These are phyloP conservation scores for Lasiodiplodia citricola DNA, from an alignment of 2,329 filamentous ascomycete species.

Conservation along the genomic window DNA sequence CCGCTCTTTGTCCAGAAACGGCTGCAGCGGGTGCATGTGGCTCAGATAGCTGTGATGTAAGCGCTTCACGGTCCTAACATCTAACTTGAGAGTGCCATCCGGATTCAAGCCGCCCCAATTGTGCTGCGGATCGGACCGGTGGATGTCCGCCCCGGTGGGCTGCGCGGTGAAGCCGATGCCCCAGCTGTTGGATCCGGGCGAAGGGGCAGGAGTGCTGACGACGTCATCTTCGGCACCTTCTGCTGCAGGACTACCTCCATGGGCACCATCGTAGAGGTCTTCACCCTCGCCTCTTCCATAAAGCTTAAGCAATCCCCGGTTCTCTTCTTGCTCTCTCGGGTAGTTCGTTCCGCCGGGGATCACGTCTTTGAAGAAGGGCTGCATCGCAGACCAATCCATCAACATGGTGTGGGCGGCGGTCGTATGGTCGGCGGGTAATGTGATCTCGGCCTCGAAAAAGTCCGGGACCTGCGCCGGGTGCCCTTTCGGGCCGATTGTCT, in stretches of 20 bases:
- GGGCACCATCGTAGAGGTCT: slow-evolving; percentile 59
- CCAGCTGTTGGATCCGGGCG: slow-evolving; percentile 54
- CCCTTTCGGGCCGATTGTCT: slow-evolving; percentile 10
- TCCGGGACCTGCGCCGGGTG: slow-evolving; percentile 40
- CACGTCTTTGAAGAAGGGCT: slow-evolving; percentile 62
- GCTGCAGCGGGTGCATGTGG: slow-evolving; percentile 68
- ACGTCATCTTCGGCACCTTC: slow-evolving; percentile 43
- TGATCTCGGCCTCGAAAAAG: slow-evolving; percentile 59
- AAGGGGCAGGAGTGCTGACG: slow-evolving; percentile 39
- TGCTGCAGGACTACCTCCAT: slow-evolving; percentile 46
- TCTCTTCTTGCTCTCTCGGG: slow-evolving; percentile 76
- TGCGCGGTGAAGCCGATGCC: slow-evolving; percentile 50
- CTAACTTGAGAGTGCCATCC: slow-evolving; percentile 60
- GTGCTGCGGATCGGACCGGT: slow-evolving; percentile 39
- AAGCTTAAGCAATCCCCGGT: slow-evolving; percentile 73
- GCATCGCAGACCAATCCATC: slow-evolving; percentile 61
- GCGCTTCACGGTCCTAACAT: slow-evolving; percentile 55
- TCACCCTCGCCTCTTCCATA: slow-evolving; percentile 80
- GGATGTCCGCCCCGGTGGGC: slow-evolving; percentile 37
- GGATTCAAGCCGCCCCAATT: slow-evolving; percentile 56
- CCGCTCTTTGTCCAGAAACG: slow-evolving; percentile 63
- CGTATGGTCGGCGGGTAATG: slow-evolving; percentile 84
- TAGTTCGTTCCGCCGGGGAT: slow-evolving; percentile 55
- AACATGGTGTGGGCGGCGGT: slow-evolving; percentile 87
- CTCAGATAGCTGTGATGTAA: slow-evolving; percentile 62